Conservation (phyloP, 1,284 basidiomycete genomes). For the Boletus nobilissimus region DNA sequence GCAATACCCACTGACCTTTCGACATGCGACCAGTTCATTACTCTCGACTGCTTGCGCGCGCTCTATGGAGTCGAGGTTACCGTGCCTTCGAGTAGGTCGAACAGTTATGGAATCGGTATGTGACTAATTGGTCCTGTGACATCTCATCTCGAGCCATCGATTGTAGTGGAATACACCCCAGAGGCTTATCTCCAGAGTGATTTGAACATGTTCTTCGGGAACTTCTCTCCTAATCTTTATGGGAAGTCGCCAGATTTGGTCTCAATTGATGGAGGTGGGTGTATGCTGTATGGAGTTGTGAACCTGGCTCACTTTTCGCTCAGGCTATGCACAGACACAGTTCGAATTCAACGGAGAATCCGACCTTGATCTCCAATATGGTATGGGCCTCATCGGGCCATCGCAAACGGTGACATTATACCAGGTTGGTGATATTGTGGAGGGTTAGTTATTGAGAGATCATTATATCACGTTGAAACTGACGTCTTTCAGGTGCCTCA, state of each 20-base stretch:
- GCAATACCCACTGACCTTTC: constrained; percentile 25
- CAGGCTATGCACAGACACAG: constrained; percentile 50
- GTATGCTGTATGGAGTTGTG: not conserved
- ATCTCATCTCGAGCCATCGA: not conserved
- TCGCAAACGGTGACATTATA: constrained; percentile 54
- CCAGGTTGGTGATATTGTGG: constrained; percentile 56
- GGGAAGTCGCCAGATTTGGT: constrained; percentile 36
- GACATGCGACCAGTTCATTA: constrained; percentile 56
- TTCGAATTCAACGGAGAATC: constrained; percentile 59
- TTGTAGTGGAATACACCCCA: constrained; percentile 41
- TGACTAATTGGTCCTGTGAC: not conserved
- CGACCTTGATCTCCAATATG: constrained; percentile 62
- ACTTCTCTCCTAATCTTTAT: constrained; percentile 35
- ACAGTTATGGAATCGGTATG: constrained; percentile 61
- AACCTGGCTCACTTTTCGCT: constrained; percentile 21
- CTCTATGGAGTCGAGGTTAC: constrained; percentile 51
- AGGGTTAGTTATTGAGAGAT: constrained; percentile 42
- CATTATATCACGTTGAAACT: not conserved
- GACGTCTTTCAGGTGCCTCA: constrained; percentile 49
- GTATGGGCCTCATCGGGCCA: constrained; percentile 55
- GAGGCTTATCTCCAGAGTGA: constrained; percentile 55
- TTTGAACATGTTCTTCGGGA: constrained; percentile 57
- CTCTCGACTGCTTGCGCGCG: constrained; percentile 56
- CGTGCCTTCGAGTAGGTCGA: constrained; percentile 33
- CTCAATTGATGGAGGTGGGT: constrained; percentile 45